Base-by-base conservation (phyloP, 2,329 filamentous ascomycete species). In the Claviceps monticola region DNA sequence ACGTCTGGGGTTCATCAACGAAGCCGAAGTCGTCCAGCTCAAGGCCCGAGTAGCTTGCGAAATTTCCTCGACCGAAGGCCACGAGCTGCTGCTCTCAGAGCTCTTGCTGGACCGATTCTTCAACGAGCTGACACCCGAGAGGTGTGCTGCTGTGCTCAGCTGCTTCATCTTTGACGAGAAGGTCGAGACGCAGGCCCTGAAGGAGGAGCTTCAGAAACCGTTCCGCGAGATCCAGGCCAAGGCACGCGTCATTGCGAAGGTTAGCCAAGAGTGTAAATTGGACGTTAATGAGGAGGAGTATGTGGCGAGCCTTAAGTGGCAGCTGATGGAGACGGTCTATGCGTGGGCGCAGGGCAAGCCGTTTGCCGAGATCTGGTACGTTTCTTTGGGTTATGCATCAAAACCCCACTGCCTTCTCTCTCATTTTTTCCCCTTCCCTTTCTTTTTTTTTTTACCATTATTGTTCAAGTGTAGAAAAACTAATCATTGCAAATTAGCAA, bases 91-190 rank as follows among this genome's bases (percentile, higher is more conserved):
- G 57, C 78, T 98, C 5, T 89, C 87, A 13, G 93, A 98, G 68
- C 75, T 98, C 29, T 78, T 98, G 0, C 97, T 98, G 69, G 94
- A 97, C 67, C 82, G 90, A 41, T 97, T 96, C 76, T 98, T 98
- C 78, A 98, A 97, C 65, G 90, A 96, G 63, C 73, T 97, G 44
- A 83, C 83, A 0, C 89, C 93, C 0, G 91, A 97, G 66, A 79
- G 91, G 58, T 87, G 84, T 60, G 93, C 93, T 1, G 80, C 91
- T 0, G 81, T 90, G 5, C 76, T 98, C 54, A 94, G 88, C 60
- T 90, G 88, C 63, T 97, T 98, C 71, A 93, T 98, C 57, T 96
- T 97, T 59, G 94, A 98, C 64, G 93, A 98, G 71, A 95, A 94
- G 74, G 83, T 87, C 47, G 86, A 91, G 60, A 82, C 90, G 13